Base-by-base conservation (phyloP, 768 basidiomycete species). In the Boletus rex-veris region DNA sequence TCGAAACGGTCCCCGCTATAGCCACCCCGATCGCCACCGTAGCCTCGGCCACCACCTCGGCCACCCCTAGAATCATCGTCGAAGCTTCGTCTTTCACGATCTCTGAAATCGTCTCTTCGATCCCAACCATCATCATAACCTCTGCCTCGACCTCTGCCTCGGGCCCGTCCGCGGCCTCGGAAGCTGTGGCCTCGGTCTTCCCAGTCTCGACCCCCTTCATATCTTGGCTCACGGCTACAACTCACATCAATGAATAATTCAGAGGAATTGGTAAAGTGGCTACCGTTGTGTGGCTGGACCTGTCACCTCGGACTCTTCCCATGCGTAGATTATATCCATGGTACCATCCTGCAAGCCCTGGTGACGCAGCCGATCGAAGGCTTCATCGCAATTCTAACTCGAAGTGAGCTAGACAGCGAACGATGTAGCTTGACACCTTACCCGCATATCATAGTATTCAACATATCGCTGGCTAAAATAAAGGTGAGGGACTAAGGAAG, bases 361-460 rank as follows among this genome's bases (percentile, higher is more conserved):
- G 53, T 90, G 86, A 45, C 91, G 80, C 57, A 97, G 74, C 18
- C 84, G 77, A 62, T 97, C 92, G 59, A 81, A 84, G 0, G 94
- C 88, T 60, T 90, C 83, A 31, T 84, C 84, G 52, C 84, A 85
- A 21, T 86, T 90, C 85, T 92, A 58, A 19, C 42, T 44, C 15
- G 26, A 19, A 26, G 40, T 62, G 12, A 67, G 58, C 55, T 35
- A 53, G 31, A 38, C 5, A 42, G 36, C 9, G 9, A 40, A 48
- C 8, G 15, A 51, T 24, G 36, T 31, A 43, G 36, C 16, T 45
- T 39, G 3, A 18, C 7, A 4, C 61, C 84, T 68, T 59, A 90
- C 92, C 68, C 92, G 75, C 21, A 82, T 90, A 66, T 99, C 97
- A 66, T 86, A 99, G 65, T 85, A 94, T 67, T 98, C 94, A n/a